Base-by-base conservation (phyloP, 1,284 basidiomycete genomes). In the Uromyces viciae-fabae region DNA sequence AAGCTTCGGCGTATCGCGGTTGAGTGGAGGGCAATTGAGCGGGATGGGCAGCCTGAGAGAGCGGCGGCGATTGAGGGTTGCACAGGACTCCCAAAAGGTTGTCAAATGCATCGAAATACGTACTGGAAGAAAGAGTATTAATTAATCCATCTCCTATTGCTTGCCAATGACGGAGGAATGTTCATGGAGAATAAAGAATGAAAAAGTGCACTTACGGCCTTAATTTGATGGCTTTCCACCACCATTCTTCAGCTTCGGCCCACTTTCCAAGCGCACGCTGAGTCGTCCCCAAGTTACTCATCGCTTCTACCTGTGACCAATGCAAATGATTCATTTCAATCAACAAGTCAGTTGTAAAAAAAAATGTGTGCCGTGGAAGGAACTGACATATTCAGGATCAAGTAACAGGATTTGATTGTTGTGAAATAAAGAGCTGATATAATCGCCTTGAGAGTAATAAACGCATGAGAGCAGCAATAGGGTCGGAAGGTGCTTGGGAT, bases 271-370 rank as follows among this genome's bases (percentile, higher is more conserved):
- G 83, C 7, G 88, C 87, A 28, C 88, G 86, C 72, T 88, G 84
- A 7, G 88, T 88, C 9, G 88, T 89, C 5, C 89, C 89, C 54
- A 89, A 87, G 82, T 90, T 90, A 77, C 86, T 87, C 88, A 89
- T 88, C 9, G 88, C 88, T 83, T 89, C 88, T 83, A 85, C 85
- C 78, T 81, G 31, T 8, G 2, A 68, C 66, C 25, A 5, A 73
- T 22, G 42, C n/a, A 28, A 36, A 54, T 43, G 49, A 73, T 73
- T 25, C 15, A 58, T 56, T 25, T n/a, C 25, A 38, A 40, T 49
- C 15, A 33, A 52, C 15, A 1, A 40, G 40, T 49, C 22, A 40
- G 43, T 31, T 31, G 28, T 49, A 54, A 36, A 38, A 36, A 72
- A 28, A 38, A 49, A 7, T 11, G 36, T 28, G 72, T 9, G 33